Evolutionary conservation across 2,329 filamentous ascomycete species (phyloP).

Genomic region (Fusarium coicis): DNA sequence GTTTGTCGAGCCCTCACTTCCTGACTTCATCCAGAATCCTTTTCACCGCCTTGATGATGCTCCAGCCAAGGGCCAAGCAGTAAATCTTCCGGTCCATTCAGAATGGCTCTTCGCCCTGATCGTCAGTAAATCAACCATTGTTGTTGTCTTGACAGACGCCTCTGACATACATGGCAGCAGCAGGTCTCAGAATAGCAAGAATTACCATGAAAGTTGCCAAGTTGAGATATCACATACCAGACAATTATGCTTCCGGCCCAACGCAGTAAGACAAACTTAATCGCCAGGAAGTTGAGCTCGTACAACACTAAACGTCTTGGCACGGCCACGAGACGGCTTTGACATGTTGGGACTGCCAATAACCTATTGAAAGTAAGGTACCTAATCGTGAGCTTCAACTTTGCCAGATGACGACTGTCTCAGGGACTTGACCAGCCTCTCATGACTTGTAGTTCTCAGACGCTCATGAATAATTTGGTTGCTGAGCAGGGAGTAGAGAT

Average conservation of each 20-base stretch:
- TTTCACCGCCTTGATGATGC: background rate
- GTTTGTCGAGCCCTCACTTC: background rate
- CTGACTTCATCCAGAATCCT: too few species aligned
- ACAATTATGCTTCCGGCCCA: background rate
- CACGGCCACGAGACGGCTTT: background rate
- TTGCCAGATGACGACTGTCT: fast-evolving
- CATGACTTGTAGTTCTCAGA: too few species aligned
- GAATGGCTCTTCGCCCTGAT: background rate
- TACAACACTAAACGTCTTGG: background rate
- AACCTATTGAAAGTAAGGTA: fast-evolving
- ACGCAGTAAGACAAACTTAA: background rate
- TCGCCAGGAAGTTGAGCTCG: background rate
- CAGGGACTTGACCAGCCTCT: too few species aligned
- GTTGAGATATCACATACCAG: constrained; percentile 24
- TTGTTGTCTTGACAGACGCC: background rate
- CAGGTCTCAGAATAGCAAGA: background rate
- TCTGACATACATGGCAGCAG: background rate
- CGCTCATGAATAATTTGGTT: fast-evolving
- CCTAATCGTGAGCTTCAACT: background rate
- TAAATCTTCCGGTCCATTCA: background rate
- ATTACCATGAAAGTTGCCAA: background rate
- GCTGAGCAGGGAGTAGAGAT: fast-evolving
- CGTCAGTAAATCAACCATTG: background rate
- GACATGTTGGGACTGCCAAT: background rate
- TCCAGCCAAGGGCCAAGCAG: background rate